Percentiles rank a stretch among this genome's conserved stretches.
phyloP scores from a whole-genome alignment of 2,329 filamentous ascomycete genomes.

The Diaporthe ilicicola region DNA sequence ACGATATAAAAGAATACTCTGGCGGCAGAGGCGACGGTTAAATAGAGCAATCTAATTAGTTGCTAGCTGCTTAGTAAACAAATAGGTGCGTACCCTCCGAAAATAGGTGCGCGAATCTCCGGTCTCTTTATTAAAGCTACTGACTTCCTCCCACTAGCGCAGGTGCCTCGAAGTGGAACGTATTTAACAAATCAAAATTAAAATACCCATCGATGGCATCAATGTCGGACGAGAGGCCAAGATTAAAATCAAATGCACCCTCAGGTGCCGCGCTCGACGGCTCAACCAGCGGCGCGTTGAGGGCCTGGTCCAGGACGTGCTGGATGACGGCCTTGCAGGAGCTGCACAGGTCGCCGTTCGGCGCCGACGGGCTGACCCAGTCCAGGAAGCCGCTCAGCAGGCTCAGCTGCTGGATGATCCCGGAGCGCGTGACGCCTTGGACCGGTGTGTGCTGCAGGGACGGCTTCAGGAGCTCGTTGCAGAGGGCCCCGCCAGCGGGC shows the following conservation, averaged over 20 bases:
- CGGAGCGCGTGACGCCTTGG: conserved; percentile 52
- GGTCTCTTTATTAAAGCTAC: neutral
- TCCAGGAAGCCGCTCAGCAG: conserved; percentile 60
- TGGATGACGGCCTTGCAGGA: conserved; percentile 58
- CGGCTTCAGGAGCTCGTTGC: conserved; percentile 57
- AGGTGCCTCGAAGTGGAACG: conserved; percentile 49
- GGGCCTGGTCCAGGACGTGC: conserved; percentile 57
- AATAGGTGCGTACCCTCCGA: too few species aligned
- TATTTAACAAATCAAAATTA: conserved; percentile 58
- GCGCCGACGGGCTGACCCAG: conserved; percentile 57
- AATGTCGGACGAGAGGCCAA: conserved; percentile 32
- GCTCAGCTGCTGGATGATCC: conserved; percentile 60
- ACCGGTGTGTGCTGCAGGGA: conserved; percentile 45
- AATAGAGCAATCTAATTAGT: too few species aligned
- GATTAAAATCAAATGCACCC: conserved; percentile 44
- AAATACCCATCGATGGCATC: conserved; percentile 43
- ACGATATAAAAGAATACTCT: too few species aligned
- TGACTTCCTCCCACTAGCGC: neutral
- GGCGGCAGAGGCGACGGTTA: too few species aligned
- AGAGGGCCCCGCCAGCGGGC: conserved; percentile 58
- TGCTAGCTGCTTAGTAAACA: too few species aligned
- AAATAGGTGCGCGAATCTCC: too few species aligned
- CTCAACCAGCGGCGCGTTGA: conserved; percentile 46
- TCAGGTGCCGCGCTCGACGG: conserved; percentile 35
- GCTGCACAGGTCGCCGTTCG: conserved; percentile 57